Evolutionary conservation across 805 yeast species (phyloP), one percentile per base, ranked within the genome.

Genomic region (Yamadazyma nakazawae): DNA sequence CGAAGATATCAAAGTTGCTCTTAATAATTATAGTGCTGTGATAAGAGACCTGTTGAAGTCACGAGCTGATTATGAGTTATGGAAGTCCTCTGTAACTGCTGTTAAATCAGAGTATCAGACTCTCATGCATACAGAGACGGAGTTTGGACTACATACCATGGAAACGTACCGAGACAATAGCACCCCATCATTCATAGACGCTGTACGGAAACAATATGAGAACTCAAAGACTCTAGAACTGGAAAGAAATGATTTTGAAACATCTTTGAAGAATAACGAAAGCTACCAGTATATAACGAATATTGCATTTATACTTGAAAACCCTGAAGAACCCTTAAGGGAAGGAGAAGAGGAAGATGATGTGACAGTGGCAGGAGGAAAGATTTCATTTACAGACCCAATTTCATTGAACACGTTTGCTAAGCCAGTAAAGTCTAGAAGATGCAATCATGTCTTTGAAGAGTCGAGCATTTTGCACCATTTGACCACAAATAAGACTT

Each of bases 391-490:
- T 47, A 74, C 70, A 21, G 89, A 91, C 59, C 92, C 92, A 0
- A 69, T 86, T 12, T 79, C 90, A 0, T 58, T 76, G 48, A 68
- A 73, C 43, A 60, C 68, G 37, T 84, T 78, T 60, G 67, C 61
- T 18, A 64, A 64, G 2, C 94, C 95, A 0, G 68, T 78, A 55
- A 74, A 67, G n/a, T 78, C 84, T 2, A 62, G 55, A 21, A 62
- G 58, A 26, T 87, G 95, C 63, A 68, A 70, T 0, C 95, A 87
- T 63, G 78, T 79, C 0, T 85, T 75, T 57, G 91, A 85, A 54
- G 63, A 66, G 43, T 63, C 56, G 2, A 72, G 79, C 17, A 66
- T 85, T 1, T 40, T 52, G 10, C 62, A 61, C 16, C 68, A 57
- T 39, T 70, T 66, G 42, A 28, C 31, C 10, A 52, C 14, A 28